phyloP scores from a whole-genome alignment of 208 protist species.

The Trichomonas gallinae region DNA sequence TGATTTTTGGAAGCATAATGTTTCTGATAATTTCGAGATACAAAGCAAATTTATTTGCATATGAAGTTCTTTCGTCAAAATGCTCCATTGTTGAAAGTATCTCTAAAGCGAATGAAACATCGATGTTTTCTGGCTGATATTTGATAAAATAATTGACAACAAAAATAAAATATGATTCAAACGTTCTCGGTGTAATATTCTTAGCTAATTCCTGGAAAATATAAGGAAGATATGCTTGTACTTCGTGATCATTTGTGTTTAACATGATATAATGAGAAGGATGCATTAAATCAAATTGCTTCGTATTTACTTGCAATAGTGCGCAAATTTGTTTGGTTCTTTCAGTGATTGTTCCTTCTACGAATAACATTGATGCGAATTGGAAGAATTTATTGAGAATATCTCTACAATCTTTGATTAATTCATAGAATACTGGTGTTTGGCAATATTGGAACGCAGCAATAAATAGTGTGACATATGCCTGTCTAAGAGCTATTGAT shows the following conservation, averaged over 20 bases:
- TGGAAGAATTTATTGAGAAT: not conserved
- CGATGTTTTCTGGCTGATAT: not conserved
- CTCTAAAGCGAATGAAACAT: not conserved
- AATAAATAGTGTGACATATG: not conserved
- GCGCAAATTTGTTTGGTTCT: not conserved
- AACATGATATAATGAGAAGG: not conserved
- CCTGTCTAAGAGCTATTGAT: not conserved
- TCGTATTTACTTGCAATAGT: not conserved
- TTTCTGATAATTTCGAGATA: not conserved
- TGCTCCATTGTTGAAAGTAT: not conserved
- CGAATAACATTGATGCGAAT: not conserved
- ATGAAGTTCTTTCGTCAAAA: not conserved
- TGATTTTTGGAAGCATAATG: not conserved
- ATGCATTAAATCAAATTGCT: not conserved
- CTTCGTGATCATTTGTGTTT: too few species aligned
- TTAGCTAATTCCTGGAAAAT: too few species aligned
- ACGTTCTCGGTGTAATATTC: not conserved
- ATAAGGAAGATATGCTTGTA: too few species aligned
- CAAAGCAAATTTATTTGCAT: not conserved
- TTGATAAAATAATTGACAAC: not conserved
- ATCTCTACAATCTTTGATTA: not conserved
- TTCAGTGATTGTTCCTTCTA: not conserved
- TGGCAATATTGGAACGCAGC: not conserved
- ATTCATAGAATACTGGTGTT: not conserved
- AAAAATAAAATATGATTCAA: not conserved